Conservation (phyloP, 495 filamentous ascomycete species). For the Daldinia grandis region DNA sequence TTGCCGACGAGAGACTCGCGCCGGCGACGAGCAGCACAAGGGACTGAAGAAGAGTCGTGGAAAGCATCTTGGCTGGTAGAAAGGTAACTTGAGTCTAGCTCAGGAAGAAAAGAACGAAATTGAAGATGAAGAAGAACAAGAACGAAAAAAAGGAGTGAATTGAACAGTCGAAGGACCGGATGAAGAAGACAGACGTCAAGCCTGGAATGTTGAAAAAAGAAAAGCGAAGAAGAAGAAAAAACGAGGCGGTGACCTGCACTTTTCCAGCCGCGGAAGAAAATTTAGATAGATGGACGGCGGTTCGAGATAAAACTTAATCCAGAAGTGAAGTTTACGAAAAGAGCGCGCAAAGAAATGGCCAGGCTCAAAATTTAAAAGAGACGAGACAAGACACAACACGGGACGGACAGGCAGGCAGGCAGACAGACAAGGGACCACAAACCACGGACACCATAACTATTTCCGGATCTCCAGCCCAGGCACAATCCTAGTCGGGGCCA, state of each 20-base stretch:
- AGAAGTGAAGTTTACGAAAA: conserved; percentile 9
- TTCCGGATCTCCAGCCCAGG: conserved; percentile 10
- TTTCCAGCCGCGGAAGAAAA: conserved; percentile 16
- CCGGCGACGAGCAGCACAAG: conserved; percentile 28
- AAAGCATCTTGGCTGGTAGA: conserved; percentile 29
- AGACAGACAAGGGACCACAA: background rate
- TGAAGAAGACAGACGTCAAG: conserved; percentile 41
- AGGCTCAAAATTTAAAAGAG: conserved; percentile 2
- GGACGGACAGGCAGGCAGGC: conserved; percentile 5
- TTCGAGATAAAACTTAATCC: conserved; percentile 1
- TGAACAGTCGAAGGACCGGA: conserved; percentile 8
- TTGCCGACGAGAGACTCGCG: conserved; percentile 25
- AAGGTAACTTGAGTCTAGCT: conserved; percentile 3
- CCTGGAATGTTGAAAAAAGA: conserved; percentile 26
- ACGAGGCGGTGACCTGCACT: conserved; percentile 34
- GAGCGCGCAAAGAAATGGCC: background rate
- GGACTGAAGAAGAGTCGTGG: conserved; percentile 34
- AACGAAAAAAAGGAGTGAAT: background rate
- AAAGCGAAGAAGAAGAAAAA: conserved; percentile 7
- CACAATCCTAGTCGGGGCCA: conserved; percentile 8
- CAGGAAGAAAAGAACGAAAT: conserved; percentile 1
- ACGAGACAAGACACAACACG: background rate
- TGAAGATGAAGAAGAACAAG: background rate
- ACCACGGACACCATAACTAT: conserved; percentile 15
- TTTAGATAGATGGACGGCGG: background rate